These are phyloP conservation scores for Trebouxia sp. DNA, from an alignment of 139 green algal species.

Conservation along the genomic window DNA sequence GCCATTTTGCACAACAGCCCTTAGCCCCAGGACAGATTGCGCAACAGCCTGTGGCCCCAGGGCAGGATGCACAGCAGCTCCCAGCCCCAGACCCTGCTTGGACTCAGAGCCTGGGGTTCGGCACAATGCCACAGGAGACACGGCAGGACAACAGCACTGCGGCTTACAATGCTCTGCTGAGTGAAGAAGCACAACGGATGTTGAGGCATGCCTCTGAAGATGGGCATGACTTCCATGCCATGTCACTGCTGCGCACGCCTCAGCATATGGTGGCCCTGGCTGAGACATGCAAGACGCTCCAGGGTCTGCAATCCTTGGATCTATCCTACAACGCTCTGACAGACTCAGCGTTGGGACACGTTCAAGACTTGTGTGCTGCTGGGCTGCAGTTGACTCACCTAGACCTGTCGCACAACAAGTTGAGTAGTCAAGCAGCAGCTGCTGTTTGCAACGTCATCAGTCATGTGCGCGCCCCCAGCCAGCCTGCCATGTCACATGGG, in stretches of 20 bases:
- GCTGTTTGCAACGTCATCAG: neutral
- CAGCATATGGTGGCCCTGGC: neutral
- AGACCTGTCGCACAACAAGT: conserved; percentile 4
- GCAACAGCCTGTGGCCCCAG: neutral
- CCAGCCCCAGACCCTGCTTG: neutral
- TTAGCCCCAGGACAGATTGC: neutral
- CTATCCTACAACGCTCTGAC: neutral
- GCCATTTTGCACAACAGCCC: neutral
- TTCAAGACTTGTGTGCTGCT: neutral
- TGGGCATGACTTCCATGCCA: neutral
- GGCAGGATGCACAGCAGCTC: neutral
- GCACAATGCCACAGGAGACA: neutral
- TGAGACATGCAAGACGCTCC: conserved; percentile 2
- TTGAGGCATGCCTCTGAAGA: neutral
- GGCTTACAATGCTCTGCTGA: neutral
- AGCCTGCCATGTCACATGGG: neutral
- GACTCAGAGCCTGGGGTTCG: neutral
- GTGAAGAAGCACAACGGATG: neutral
- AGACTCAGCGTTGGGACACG: neutral
- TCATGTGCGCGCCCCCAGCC: conserved; percentile 12
- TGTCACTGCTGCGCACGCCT: neutral
- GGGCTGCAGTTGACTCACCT: neutral
- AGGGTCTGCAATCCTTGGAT: neutral
- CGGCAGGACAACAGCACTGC: conserved; percentile 5
- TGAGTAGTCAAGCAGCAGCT: conserved; percentile 13